A percentile compares a stretch with the other conserved stretches of the same genome.
These are phyloP conservation scores for Brettanomyces anomalus DNA, from an alignment of 805 yeast genomes.

Conservation along the genomic window DNA sequence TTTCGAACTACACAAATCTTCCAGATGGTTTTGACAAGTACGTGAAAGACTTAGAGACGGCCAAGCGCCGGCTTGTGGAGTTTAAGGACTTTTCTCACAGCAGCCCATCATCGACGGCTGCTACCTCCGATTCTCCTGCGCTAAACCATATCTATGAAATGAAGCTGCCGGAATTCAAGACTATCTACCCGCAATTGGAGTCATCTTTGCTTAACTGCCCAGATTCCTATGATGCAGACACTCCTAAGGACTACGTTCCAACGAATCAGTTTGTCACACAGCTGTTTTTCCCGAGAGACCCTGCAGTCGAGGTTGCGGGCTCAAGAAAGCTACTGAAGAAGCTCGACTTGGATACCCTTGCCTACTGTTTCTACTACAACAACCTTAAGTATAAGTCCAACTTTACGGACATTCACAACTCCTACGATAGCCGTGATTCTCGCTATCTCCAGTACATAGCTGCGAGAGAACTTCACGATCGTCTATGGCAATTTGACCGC, in stretches of 20 bases:
- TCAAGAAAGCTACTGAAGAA: constrained; percentile 54
- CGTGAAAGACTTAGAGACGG: constrained; percentile 20
- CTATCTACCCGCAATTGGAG: constrained; percentile 55
- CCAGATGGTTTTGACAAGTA: constrained; percentile 20
- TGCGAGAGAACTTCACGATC: constrained; percentile 65
- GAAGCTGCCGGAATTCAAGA: constrained; percentile 45
- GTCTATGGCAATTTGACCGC: constrained; percentile 78
- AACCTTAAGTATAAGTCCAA: constrained; percentile 22
- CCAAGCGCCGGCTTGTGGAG: constrained; percentile 22
- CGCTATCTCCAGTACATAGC: constrained; percentile 66
- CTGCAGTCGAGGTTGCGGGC: constrained; percentile 55
- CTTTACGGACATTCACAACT: constrained; percentile 15
- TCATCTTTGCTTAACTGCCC: constrained; percentile 84
- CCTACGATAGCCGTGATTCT: constrained; percentile 25
- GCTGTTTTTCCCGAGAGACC: constrained; percentile 82
- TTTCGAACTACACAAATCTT: constrained; percentile 16
- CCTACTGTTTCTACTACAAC: constrained; percentile 85
- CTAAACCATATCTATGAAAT: constrained; percentile 23
- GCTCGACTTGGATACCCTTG: constrained; percentile 79
- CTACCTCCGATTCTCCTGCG: neutral
- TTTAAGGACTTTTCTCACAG: constrained; percentile 5
- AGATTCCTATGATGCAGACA: constrained; percentile 85
- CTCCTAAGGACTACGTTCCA: constrained; percentile 66
- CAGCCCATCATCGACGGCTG: neutral
- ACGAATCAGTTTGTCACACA: constrained; percentile 83